phyloP scores from a whole-genome alignment of 202 grass and related monocot genomes.

The Schoenoplectus triqueter region DNA sequence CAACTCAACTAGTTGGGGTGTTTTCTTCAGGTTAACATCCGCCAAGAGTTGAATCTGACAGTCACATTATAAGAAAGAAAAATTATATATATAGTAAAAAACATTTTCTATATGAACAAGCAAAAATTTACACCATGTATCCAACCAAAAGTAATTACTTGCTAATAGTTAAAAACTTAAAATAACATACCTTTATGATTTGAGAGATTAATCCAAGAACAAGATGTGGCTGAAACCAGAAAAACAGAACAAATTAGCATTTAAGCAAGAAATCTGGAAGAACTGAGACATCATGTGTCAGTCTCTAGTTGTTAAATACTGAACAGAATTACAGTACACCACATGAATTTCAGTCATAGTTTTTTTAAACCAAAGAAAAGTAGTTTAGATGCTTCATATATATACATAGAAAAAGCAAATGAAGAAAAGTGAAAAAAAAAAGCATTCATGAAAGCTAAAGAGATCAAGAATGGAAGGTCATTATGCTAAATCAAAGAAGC shows the following conservation, averaged over 20 bases:
- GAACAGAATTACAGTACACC: background rate
- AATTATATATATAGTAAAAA: conserved; percentile 2
- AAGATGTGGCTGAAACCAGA: conserved; percentile 77
- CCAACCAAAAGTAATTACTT: background rate
- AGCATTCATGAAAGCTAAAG: background rate
- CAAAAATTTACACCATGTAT: background rate
- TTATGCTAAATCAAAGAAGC: background rate
- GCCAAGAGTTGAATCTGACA: conserved; percentile 94
- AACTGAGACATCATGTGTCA: background rate
- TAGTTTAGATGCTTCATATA: background rate
- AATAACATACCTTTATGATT: conserved; percentile 79
- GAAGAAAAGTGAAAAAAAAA: background rate
- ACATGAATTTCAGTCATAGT: background rate
- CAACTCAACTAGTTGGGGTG: conserved; percentile 88
- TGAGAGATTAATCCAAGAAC: conserved; percentile 94
- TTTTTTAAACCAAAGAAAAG: background rate
- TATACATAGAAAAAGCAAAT: background rate
- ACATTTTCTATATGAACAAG: background rate
- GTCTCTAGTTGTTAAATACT: background rate
- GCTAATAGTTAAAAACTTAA: background rate
- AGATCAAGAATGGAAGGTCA: background rate
- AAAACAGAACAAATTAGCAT: conserved; percentile 15
- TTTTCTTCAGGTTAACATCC: conserved; percentile 90
- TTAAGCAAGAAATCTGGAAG: conserved; percentile 15
- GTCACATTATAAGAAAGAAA: conserved; percentile 21